Evolutionary conservation across 139 green algal species (phyloP).

Genomic region (Chlamydomonas applanata): DNA sequence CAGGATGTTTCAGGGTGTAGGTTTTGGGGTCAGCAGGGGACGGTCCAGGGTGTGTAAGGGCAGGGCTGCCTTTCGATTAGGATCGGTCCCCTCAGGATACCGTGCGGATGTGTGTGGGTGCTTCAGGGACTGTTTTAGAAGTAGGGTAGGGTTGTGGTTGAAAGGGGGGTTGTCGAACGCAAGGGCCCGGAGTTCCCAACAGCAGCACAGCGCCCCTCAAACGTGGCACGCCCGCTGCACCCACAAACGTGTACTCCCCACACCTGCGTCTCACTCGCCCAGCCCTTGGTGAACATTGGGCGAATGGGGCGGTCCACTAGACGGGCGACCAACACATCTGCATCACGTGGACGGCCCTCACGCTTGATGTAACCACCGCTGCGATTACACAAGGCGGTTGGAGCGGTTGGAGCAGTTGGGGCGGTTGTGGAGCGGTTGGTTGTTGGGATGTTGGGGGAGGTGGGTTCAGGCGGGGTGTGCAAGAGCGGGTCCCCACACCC

Average conservation of each 20-base stretch:
- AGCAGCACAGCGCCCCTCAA: no score
- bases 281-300: conserved; percentile 90
- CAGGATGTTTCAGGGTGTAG: not conserved
- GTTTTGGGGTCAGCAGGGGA: not conserved
- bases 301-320: conserved; percentile 93
- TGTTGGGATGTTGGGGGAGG: not conserved
- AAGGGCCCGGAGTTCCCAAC: no score
- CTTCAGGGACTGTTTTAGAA: no score
- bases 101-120: no score
- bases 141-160: no score
- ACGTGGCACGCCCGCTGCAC: not conserved
- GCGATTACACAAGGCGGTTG: conserved; percentile 5
- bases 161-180: no score
- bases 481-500: no score
- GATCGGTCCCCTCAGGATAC: no score
- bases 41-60: no score
- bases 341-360: conserved; percentile 81
- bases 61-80: no score
- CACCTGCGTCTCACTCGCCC: conserved; percentile 89
- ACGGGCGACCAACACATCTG: conserved; percentile 82
- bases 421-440: no score
- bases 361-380: conserved; percentile 91
- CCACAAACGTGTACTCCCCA: not conserved
- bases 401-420: no score
- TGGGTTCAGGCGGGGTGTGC: not conserved